phyloP scores from a whole-genome alignment of 768 basidiomycete genomes.

The Rhodotorula diobovata region DNA sequence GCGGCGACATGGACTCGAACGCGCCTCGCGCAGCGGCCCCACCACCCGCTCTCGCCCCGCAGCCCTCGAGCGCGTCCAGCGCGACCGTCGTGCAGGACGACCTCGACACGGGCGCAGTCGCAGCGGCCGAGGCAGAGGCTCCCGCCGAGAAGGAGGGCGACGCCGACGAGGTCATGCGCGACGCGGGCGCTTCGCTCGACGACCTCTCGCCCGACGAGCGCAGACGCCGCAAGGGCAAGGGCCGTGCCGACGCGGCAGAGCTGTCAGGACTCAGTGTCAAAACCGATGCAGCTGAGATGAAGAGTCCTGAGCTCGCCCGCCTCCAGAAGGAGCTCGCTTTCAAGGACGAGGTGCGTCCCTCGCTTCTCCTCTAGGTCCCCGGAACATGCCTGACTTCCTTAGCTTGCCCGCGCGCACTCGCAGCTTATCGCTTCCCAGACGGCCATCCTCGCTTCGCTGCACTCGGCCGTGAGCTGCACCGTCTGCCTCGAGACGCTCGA shows the following conservation, averaged over 20 bases:
- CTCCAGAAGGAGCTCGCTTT: conserved; percentile 16
- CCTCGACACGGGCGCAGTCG: background rate
- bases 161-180: background rate
- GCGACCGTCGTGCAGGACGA: background rate
- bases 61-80: background rate
- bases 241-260: conserved; percentile 17
- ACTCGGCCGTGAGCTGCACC: conserved; percentile 22
- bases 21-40: background rate
- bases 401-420: accelerated
- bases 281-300: too few species aligned
- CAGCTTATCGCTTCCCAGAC: conserved; percentile 28
- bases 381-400: background rate
- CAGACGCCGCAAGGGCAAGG: conserved; percentile 29
- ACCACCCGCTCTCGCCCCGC: background rate
- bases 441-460: conserved; percentile 22
- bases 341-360: conserved; percentile 22
- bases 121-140: background rate
- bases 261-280: too few species aligned
- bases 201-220: conserved; percentile 14
- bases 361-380: background rate
- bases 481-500: conserved; percentile 38
- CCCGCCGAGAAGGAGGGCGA: background rate
- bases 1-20: background rate
- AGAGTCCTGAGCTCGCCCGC: background rate
- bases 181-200: background rate